Base-by-base conservation (phyloP, 331 rosid species). In the Quercus tomentella region DNA sequence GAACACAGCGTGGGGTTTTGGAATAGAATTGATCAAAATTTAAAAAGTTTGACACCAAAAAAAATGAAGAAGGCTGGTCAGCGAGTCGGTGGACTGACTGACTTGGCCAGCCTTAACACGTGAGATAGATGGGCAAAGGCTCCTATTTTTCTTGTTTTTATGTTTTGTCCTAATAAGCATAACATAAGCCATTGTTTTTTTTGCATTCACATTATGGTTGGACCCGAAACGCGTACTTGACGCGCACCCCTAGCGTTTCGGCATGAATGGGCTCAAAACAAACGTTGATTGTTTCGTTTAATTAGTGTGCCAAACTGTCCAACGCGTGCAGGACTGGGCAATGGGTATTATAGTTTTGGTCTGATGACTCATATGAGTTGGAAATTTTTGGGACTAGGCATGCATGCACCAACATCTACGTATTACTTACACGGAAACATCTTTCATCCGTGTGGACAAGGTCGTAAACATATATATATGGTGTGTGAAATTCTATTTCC, bases 61-160 rank as follows among this genome's bases (percentile, higher is more conserved):
- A 26, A 37, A 41, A 7, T 41, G 8, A 41, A 49, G 21, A 3
- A 43, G 21, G 12, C 51, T 68, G 35, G 85, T 84, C 83, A 69
- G 28, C 45, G 14, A 9, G 74, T 76, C 82, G 84, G 84, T 76
- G 82, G 82, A 72, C 63, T 57, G 85, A 61, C 85, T 26, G 78
- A 84, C 75, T 51, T 10, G 14, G 4, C 23, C 16, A 18, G 18
- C 71, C 23, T 18, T 18, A 4, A 10, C 71, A 31, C 20, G 49
- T 18, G 71, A 30, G 45, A 41, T 41, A 41, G 45, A 41, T 41
- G 45, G 3, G 3, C 45, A 41, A 37, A 8, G 12, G 45, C 45
- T 63, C 33, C 11, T 61, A 7, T 35, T 63, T 23, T 62, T 14
- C 6, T 15, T 12, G 28, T 5, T 61, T 26, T 15, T 61, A 20